Percentiles rank a stretch among this genome's conserved stretches.
These are phyloP conservation scores for Turnera subulata DNA, from an alignment of 345 rosid genomes.

Conservation along the genomic window DNA sequence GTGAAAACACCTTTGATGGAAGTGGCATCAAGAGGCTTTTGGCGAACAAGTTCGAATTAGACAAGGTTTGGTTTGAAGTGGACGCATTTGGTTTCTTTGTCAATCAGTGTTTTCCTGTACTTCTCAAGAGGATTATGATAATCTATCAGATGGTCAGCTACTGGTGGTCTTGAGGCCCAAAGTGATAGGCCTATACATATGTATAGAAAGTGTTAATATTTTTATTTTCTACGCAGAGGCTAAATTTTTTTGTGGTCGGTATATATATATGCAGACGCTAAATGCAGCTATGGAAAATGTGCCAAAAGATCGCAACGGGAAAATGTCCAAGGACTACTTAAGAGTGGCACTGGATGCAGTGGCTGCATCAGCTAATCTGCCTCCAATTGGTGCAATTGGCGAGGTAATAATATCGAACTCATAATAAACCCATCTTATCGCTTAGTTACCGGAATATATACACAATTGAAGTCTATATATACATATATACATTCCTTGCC, in stretches of 20 bases:
- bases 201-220: too few relatives aligned
- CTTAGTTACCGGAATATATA: too few relatives aligned
- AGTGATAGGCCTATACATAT: too few relatives aligned
- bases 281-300: constrained; percentile 45
- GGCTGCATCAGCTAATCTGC: constrained; percentile 74
- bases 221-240: too few relatives aligned
- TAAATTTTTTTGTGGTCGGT: too few relatives aligned
- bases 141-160: too few relatives aligned
- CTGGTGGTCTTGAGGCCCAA: too few relatives aligned
- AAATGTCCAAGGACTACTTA: constrained; percentile 59
- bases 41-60: constrained; percentile 76
- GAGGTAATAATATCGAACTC: constrained; percentile 38
- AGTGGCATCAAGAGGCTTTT: constrained; percentile 67
- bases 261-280: constrained; percentile 39
- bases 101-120: neutral
- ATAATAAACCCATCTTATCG: neutral
- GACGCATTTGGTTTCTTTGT: neutral
- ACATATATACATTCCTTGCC: neutral
- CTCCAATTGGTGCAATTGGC: constrained; percentile 78
- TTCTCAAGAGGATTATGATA: neutral
- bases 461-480: too few relatives aligned
- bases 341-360: constrained; percentile 59
- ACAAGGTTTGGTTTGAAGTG: constrained; percentile 46
- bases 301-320: constrained; percentile 67
- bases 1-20: constrained; percentile 84